These are phyloP conservation scores for Eucalyptus viminalis DNA, from an alignment of 345 rosid genomes.

Conservation along the genomic window DNA sequence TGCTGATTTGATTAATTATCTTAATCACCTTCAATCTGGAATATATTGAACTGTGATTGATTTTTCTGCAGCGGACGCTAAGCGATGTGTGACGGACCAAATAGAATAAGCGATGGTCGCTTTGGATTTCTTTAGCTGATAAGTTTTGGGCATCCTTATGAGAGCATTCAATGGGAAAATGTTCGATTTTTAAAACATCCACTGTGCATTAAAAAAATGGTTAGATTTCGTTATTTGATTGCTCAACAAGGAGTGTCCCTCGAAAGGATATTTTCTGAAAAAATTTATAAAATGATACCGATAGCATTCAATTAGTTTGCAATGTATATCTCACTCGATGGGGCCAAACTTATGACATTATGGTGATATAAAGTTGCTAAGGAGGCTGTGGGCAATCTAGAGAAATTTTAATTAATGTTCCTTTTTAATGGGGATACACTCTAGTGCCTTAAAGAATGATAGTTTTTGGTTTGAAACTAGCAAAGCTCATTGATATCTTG, in stretches of 20 bases:
- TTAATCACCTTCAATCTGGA: background rate
- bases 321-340: background rate
- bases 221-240: background rate
- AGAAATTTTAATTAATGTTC: background rate
- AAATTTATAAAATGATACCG: background rate
- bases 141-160: background rate
- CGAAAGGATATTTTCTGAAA: background rate
- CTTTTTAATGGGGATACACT: background rate
- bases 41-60: background rate
- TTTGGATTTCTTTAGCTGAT: background rate
- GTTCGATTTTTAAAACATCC: background rate
- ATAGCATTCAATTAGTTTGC: background rate
- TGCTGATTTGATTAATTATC: background rate
- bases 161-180: background rate
- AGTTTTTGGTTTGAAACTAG: background rate
- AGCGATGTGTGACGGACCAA: background rate
- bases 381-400: background rate
- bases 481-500: background rate
- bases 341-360: background rate
- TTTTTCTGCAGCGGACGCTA: background rate
- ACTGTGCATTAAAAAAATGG: background rate
- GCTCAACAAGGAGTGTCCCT: accelerated
- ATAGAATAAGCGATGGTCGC: background rate
- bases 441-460: background rate
- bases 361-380: background rate